Percentiles rank a stretch among this genome's conserved stretches.
Evolutionary conservation across 2,329 filamentous ascomycete genomes (phyloP).

Genomic region (Colletotrichum paranaense): DNA sequence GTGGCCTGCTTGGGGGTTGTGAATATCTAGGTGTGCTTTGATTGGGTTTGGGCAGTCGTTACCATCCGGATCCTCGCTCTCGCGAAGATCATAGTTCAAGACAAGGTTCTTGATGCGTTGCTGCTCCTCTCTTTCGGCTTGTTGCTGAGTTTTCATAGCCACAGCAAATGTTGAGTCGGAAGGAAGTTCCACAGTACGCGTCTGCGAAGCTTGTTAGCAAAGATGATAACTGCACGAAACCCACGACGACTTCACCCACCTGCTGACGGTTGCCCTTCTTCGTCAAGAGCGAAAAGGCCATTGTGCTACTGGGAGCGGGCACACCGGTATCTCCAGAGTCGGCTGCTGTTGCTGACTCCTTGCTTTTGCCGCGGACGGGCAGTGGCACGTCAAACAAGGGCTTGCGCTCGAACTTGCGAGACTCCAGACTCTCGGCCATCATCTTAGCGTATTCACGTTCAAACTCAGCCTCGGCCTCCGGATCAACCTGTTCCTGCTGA

Average conservation of each 20-base stretch:
- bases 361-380: slow-evolving; percentile 80
- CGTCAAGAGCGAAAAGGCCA: slow-evolving; percentile 96
- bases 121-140: slow-evolving; percentile 95
- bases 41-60: slow-evolving; percentile 60
- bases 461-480: slow-evolving; percentile 95
- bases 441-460: slow-evolving; percentile 98
- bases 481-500: slow-evolving; percentile 89
- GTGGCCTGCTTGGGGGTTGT: slow-evolving; percentile 57
- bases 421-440: slow-evolving; percentile 97
- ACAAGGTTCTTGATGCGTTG: slow-evolving; percentile 98
- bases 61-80: slow-evolving; percentile 85
- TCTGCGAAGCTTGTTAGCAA: slow-evolving; percentile 62
- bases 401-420: slow-evolving; percentile 95
- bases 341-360: slow-evolving; percentile 36
- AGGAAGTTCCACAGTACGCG: slow-evolving; percentile 88
- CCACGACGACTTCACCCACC: slow-evolving; percentile 56
- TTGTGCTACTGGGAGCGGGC: slow-evolving; percentile 63
- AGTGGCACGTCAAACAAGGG: slow-evolving; percentile 95
- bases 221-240: too few species aligned
- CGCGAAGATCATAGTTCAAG: slow-evolving; percentile 93
- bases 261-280: slow-evolving; percentile 97
- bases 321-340: slow-evolving; percentile 29
- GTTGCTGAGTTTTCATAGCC: slow-evolving; percentile 95
- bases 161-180: slow-evolving; percentile 95
- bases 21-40: slow-evolving; percentile 61